Percentiles rank a stretch among this genome's conserved stretches.
Evolutionary conservation across 225 moss, liverwort and hornwort species (phyloP).

Genomic region (Sphagnum tenellum): DNA sequence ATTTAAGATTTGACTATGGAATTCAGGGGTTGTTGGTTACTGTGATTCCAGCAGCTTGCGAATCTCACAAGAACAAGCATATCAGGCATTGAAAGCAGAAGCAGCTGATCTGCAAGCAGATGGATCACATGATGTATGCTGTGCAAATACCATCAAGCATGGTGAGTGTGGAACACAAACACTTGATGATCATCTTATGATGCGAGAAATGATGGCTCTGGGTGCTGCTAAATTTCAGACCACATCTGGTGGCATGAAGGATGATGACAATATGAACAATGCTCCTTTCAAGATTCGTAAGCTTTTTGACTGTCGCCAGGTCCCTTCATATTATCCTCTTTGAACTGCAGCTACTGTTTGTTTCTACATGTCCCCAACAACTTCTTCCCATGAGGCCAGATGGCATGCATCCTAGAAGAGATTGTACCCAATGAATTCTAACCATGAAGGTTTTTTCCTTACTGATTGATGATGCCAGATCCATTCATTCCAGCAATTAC

Average conservation of each 20-base stretch:
- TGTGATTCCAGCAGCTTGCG: not conserved
- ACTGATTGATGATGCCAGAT: slow-evolving; percentile 8
- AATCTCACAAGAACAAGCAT: slow-evolving; percentile 9
- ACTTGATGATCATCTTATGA: not conserved
- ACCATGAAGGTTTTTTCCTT: not conserved
- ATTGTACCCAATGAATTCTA: not conserved
- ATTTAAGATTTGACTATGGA: not conserved
- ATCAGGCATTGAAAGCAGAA: slow-evolving; percentile 12
- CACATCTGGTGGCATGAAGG: no score
- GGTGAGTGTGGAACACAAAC: slow-evolving; percentile 43
- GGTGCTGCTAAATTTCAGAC: not conserved
- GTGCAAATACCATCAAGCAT: not conserved
- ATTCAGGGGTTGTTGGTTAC: not conserved
- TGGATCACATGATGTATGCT: slow-evolving; percentile 4
- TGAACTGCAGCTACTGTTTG: not conserved
- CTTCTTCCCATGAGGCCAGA: not conserved
- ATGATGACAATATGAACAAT: not conserved
- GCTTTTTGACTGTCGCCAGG: slow-evolving; percentile 1
- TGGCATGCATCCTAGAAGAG: not conserved
- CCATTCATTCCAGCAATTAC: slow-evolving; percentile 27
- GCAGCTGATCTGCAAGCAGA: slow-evolving; percentile 2
- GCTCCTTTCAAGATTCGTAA: slow-evolving; percentile 21
- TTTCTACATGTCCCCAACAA: not conserved
- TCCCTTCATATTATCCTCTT: not conserved
- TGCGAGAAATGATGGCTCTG: slow-evolving; percentile 15